Conservation (phyloP, 345 rosid genomes). For the Diplotaxis tenuifolia region DNA sequence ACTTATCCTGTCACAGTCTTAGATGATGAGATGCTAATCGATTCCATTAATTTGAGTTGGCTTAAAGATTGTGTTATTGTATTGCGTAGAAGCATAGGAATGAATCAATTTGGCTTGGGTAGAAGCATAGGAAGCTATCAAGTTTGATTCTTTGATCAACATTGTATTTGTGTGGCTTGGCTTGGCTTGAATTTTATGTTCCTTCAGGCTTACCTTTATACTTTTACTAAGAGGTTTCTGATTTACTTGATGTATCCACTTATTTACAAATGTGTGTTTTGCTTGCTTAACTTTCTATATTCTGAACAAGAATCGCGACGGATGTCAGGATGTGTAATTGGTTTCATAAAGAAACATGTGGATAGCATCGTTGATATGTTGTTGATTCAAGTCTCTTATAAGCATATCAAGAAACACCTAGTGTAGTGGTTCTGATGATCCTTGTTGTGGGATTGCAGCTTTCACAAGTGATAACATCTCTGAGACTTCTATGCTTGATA, state of each 20-base stretch:
- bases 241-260: too few species aligned
- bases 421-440: slow-evolving; percentile 19
- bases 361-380: not conserved
- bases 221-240: not conserved
- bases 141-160: too few species aligned
- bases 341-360: not conserved
- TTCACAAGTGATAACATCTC: slow-evolving; percentile 28
- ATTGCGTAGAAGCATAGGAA: too few species aligned
- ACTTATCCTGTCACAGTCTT: too few species aligned
- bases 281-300: not conserved
- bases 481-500: slow-evolving; percentile 23
- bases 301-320: slow-evolving; percentile 6
- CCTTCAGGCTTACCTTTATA: not conserved
- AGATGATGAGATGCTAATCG: not conserved
- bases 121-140: too few species aligned
- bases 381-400: not conserved
- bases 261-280: not conserved
- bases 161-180: too few species aligned
- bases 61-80: too few species aligned
- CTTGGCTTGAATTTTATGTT: not conserved
- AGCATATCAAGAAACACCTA: not conserved
- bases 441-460: slow-evolving; percentile 42
- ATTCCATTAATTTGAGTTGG: not conserved
- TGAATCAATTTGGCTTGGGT: too few species aligned
- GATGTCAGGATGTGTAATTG: not conserved